Evolutionary conservation across 768 basidiomycete genomes (phyloP).

Genomic region (Mycena haematopus): DNA sequence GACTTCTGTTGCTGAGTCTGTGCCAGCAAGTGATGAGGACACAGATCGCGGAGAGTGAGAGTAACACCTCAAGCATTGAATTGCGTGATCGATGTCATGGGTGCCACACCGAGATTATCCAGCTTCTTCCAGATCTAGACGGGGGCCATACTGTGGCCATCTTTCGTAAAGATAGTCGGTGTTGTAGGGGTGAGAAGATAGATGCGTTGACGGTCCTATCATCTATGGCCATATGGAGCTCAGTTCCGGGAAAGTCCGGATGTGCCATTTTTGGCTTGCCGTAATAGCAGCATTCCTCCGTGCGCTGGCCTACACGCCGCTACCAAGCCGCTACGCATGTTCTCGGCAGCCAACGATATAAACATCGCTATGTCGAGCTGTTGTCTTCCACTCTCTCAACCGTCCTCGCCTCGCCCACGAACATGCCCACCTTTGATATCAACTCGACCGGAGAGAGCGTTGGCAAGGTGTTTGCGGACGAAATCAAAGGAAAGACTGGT

Average conservation of each 20-base stretch:
- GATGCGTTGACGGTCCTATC: too few species aligned
- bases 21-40: neutral
- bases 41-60: neutral
- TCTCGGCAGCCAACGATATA: neutral
- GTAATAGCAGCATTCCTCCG: too few species aligned
- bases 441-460: slow-evolving; percentile 16
- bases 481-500: slow-evolving; percentile 19
- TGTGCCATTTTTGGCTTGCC: too few species aligned
- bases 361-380: neutral
- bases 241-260: too few species aligned
- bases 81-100: neutral
- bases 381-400: neutral
- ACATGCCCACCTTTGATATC: slow-evolving; percentile 13
- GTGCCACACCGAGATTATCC: neutral
- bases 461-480: slow-evolving; percentile 17
- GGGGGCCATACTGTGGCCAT: too few species aligned
- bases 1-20: neutral
- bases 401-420: neutral
- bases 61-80: neutral
- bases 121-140: neutral
- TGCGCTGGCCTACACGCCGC: too few species aligned
- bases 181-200: too few species aligned
- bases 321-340: neutral
- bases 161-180: too few species aligned
- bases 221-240: too few species aligned